Base-by-base conservation (phyloP, 2,329 filamentous ascomycete species). In the Ceratocystis alfenasii region DNA sequence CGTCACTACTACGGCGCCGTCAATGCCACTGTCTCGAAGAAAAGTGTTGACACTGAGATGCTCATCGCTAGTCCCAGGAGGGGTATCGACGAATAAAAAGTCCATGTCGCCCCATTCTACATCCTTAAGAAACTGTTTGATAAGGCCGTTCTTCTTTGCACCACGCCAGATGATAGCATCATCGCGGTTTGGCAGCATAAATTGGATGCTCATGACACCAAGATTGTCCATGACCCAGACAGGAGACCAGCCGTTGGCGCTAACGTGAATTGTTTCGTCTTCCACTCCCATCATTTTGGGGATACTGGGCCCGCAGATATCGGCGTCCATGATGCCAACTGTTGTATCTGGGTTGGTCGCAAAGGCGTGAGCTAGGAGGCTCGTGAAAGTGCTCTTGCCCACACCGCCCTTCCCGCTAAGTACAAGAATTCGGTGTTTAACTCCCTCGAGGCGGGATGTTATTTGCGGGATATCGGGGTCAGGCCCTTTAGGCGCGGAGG, bases 281-380 rank as follows among this genome's bases (percentile, higher is more conserved):
- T 96, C 92, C 0, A 96, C 93, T 44, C 94, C 94, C 87, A 99
- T 92, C 93, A 99, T 97, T 78, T 96, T 96, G 22, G 94, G 94
- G 72, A 99, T 96, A 69, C 86, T 90, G 0, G 94, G 94, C 0
- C 94, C 94, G 76, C 91, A 96, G 69, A 99, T 96, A 75, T 99
- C 94, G 5, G 94, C 95, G 76, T 99, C 94, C 90, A 97, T 96
- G 71, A 99, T 87, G 22, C 93, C 94, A 33, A 99, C 89, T 0
- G 85, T 90, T 66, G 80, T 87, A 59, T 87, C 84, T 0, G 87
- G 85, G 74, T 95, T 90, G 15, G 84, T 83, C 1, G 94, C 90
- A 71, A 99, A 95, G 1, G 89, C 92, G 74, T 96, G 90, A 1
- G 89, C 88, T 20, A 97, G 84, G 71, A 97, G 84, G 1, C 86